Evolutionary conservation across 441 rosid genomes (phyloP).

Genomic region (Populus hybrid): DNA sequence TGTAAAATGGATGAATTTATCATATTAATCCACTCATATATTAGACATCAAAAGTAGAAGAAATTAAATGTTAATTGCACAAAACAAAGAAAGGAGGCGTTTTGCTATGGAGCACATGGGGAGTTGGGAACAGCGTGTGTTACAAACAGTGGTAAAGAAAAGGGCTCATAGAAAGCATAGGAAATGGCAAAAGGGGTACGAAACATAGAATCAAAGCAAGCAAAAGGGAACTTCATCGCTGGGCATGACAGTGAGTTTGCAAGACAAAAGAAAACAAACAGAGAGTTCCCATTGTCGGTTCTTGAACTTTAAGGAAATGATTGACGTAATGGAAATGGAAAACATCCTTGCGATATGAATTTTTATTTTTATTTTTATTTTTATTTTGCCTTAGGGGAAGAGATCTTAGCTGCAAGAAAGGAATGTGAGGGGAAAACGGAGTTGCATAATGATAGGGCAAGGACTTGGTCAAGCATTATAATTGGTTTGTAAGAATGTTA

Average conservation of each 20-base stretch:
- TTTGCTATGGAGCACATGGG: neutral
- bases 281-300: neutral
- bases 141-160: neutral
- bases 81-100: neutral
- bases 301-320: slow-evolving; percentile 19
- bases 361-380: too few relatives aligned
- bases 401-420: slow-evolving; percentile 1
- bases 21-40: too few relatives aligned
- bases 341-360: neutral
- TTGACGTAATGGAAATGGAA: slow-evolving; percentile 13
- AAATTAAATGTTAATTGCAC: too few relatives aligned
- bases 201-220: slow-evolving; percentile 6
- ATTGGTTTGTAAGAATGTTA: neutral
- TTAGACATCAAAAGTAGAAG: neutral
- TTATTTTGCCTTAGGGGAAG: neutral
- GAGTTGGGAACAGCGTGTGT: neutral
- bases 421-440: neutral
- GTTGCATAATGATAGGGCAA: neutral
- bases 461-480: neutral
- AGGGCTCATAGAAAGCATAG: neutral
- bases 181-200: neutral
- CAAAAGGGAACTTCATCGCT: slow-evolving; percentile 16
- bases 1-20: too few relatives aligned
- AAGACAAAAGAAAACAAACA: neutral
- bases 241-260: neutral